phyloP scores from a whole-genome alignment of 2,329 filamentous ascomycete genomes.

The Knufia petricola region DNA sequence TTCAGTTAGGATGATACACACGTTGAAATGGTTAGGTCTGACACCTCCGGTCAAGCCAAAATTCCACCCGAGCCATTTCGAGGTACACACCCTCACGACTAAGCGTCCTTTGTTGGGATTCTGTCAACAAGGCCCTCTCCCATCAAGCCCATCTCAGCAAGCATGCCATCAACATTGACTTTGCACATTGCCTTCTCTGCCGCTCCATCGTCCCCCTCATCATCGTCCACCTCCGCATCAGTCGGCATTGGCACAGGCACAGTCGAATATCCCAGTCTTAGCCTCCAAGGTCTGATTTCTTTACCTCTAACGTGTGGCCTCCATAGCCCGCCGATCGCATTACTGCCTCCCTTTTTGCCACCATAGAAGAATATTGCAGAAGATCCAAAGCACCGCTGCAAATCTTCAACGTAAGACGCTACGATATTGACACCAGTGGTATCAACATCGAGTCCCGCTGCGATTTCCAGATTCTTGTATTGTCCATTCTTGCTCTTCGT shows the following conservation, averaged over 20 bases:
- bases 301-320: constrained; percentile 43
- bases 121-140: constrained; percentile 20
- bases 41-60: no score
- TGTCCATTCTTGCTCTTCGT: constrained; percentile 17
- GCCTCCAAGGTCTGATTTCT: constrained; percentile 51
- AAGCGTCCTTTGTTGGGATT: constrained; percentile 15
- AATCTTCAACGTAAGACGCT: constrained; percentile 54
- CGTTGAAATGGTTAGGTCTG: no score
- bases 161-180: constrained; percentile 57
- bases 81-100: no score
- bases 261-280: constrained; percentile 60
- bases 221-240: constrained; percentile 21
- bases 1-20: no score
- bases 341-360: constrained; percentile 37
- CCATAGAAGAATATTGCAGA: constrained; percentile 74
- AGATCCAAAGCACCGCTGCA: constrained; percentile 57
- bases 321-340: constrained; percentile 56
- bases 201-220: constrained; percentile 26
- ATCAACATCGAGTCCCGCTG: constrained; percentile 30
- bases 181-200: constrained; percentile 41
- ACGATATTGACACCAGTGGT: constrained; percentile 52
- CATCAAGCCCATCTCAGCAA: constrained; percentile 63
- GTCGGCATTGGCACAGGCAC: constrained; percentile 39
- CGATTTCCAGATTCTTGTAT: constrained; percentile 72
- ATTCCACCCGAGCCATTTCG: no score